Evolutionary conservation across 768 basidiomycete genomes (phyloP).

Genomic region (Hericium alpestre): DNA sequence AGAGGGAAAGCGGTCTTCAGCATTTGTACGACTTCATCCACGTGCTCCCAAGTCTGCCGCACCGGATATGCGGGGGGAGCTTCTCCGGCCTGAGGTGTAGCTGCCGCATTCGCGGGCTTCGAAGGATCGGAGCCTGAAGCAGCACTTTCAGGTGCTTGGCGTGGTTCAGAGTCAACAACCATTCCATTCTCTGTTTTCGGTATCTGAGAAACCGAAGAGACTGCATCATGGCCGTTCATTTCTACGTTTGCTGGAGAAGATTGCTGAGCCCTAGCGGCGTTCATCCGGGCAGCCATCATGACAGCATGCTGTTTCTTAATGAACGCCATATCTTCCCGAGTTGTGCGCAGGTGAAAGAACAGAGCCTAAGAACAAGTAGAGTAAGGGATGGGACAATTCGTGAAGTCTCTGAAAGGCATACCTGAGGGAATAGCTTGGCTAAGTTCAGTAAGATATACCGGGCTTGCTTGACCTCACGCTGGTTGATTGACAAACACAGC

Average conservation of each 20-base stretch:
- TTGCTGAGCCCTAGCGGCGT: background rate
- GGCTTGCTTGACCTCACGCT: conserved; percentile 89
- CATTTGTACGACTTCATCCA: conserved; percentile 88
- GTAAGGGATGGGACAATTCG: no score
- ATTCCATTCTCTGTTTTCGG: background rate
- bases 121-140: conserved; percentile 1
- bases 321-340: conserved; percentile 55
- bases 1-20: conserved; percentile 95
- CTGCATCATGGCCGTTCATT: background rate
- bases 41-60: conserved; percentile 76
- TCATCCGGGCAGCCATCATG: conserved; percentile 22
- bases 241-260: background rate
- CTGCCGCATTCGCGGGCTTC: conserved; percentile 6
- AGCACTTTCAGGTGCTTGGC: background rate
- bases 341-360: conserved; percentile 89
- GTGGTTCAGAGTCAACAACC: background rate
- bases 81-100: conserved; percentile 11
- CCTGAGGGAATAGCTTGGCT: conserved; percentile 89
- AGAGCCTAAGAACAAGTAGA: conserved; percentile 50
- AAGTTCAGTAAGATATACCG: conserved; percentile 81
- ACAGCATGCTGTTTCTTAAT: conserved; percentile 33
- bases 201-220: no score
- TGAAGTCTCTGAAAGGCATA: conserved; percentile 15
- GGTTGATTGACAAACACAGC: conserved; percentile 77
- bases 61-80: conserved; percentile 23